phyloP scores from a whole-genome alignment of 176 grass and related monocot genomes.

The Avena eriantha region DNA sequence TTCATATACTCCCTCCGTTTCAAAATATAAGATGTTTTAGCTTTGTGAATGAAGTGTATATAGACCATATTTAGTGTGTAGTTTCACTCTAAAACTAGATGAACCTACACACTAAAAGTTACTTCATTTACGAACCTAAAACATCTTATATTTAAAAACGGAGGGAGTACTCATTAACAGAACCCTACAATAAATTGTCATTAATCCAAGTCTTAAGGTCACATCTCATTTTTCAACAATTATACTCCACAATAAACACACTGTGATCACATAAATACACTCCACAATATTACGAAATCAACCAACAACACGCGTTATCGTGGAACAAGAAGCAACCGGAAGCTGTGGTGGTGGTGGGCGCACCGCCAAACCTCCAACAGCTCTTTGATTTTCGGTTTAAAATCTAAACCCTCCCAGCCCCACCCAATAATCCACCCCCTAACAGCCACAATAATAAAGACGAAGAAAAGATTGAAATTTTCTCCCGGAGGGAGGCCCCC shows the following conservation, averaged over 20 bases:
- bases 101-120: too few species aligned
- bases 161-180: too few species aligned
- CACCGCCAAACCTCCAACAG: conserved; percentile 41
- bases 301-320: conserved; percentile 34
- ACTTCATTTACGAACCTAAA: too few species aligned
- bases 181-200: too few species aligned
- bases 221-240: neutral
- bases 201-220: neutral
- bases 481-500: neutral
- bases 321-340: conserved; percentile 48
- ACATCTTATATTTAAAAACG: too few species aligned
- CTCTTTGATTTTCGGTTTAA: conserved; percentile 47
- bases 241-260: neutral
- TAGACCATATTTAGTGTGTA: too few species aligned
- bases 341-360: conserved; percentile 53
- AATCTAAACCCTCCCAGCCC: conserved; percentile 46
- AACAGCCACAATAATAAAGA: conserved; percentile 36
- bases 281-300: neutral
- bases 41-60: too few species aligned
- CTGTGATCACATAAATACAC: neutral
- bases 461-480: conserved; percentile 10
- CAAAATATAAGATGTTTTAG: too few species aligned
- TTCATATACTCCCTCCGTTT: too few species aligned
- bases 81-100: too few species aligned
- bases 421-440: conserved; percentile 52